Percentiles rank a stretch among this genome's conserved stretches.
Conservation (phyloP, 345 rosid genomes). For the Euphorbia pulcherrima region DNA sequence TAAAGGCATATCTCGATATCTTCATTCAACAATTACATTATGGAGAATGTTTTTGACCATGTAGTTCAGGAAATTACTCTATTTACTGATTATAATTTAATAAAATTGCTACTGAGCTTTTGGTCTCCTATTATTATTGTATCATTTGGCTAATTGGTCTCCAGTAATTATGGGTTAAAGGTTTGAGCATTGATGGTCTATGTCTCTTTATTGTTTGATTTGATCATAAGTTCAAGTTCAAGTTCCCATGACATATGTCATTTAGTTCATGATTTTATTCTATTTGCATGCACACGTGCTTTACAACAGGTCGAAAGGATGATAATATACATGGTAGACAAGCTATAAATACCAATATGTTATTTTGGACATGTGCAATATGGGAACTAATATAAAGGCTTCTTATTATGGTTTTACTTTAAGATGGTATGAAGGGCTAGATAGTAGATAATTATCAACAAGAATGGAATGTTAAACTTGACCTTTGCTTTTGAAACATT, state of each 20-base stretch:
- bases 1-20: no score
- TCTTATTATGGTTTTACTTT: background rate
- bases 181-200: no score
- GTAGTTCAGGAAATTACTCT: no score
- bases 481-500: background rate
- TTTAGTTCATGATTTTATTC: background rate
- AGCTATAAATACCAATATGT: background rate
- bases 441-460: background rate
- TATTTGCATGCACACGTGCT: background rate
- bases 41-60: no score
- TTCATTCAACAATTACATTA: no score
- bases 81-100: no score
- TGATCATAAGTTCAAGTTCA: background rate
- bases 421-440: conserved; percentile 1
- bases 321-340: background rate
- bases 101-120: no score
- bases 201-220: background rate
- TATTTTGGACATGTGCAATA: background rate
- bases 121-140: no score
- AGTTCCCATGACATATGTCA: background rate
- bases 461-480: background rate
- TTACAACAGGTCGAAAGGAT: background rate
- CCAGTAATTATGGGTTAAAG: no score
- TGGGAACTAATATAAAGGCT: background rate
- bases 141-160: no score